Evolutionary conservation across 2,329 filamentous ascomycete species (phyloP).

Genomic region (Cytospora chrysosperma): DNA sequence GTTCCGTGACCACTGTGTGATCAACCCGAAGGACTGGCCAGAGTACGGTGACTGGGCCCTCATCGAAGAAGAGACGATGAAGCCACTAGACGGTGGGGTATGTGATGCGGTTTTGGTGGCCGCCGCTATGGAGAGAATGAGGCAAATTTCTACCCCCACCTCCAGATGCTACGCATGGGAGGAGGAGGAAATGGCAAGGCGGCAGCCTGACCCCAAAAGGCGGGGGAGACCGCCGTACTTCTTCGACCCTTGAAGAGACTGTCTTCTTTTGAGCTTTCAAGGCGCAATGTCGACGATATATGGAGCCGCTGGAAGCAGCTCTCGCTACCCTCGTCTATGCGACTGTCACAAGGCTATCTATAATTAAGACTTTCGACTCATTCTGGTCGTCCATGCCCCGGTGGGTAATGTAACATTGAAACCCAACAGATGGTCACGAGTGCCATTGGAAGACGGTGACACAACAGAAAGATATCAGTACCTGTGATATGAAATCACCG

Average conservation of each 20-base stretch:
- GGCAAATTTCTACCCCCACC: not conserved
- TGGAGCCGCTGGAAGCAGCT: constrained; percentile 6
- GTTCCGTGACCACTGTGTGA: not conserved
- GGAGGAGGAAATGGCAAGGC: constrained; percentile 3
- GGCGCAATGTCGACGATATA: not conserved
- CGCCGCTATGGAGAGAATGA: constrained; percentile 1
- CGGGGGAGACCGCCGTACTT: constrained; percentile 10
- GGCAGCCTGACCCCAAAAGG: constrained; percentile 6
- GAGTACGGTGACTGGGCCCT: not conserved
- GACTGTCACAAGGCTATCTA: not conserved
- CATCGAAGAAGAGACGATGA: not conserved
- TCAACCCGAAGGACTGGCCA: not conserved
- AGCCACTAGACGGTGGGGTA: not conserved
- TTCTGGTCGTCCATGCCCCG: too few species aligned
- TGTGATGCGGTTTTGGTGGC: not conserved
- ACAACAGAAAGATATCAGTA: too few species aligned
- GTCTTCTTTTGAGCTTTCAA: not conserved
- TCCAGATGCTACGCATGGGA: constrained; percentile 3
- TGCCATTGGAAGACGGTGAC: too few species aligned
- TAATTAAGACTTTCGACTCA: too few species aligned
- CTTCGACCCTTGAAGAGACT: constrained; percentile 6
- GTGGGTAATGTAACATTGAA: too few species aligned
- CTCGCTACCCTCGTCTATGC: constrained; percentile 2
- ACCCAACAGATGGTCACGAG: too few species aligned
- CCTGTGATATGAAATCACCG: too few species aligned